Conservation (phyloP, 2,329 filamentous ascomycete genomes). For the Biscogniauxia marginata region DNA sequence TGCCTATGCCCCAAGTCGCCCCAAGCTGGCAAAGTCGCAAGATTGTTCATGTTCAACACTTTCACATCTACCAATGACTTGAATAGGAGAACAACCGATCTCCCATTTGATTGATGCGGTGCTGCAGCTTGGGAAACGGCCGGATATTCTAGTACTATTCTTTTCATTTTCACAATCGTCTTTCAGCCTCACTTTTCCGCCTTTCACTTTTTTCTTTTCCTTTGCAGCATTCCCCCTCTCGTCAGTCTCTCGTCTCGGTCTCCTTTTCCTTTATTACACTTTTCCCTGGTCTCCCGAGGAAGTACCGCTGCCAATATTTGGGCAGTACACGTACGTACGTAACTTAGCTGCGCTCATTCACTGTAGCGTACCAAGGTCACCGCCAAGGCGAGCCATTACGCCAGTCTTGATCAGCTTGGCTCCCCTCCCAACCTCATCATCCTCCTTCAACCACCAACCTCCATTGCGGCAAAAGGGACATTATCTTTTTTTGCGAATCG, state of each 20-base stretch:
- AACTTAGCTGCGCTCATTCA: background rate
- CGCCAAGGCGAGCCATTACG: conserved; percentile 2
- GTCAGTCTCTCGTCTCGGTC: too few species aligned
- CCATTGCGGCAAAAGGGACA: background rate
- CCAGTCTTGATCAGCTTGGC: conserved; percentile 1
- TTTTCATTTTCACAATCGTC: background rate
- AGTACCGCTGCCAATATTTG: background rate
- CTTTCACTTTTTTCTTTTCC: too few species aligned
- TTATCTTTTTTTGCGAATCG: background rate
- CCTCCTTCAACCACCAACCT: background rate
- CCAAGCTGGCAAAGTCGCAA: background rate
- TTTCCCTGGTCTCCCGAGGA: background rate
- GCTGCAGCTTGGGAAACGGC: background rate
- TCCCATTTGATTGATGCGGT: too few species aligned
- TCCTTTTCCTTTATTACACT: background rate
- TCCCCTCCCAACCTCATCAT: conserved; percentile 8
- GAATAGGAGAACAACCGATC: background rate
- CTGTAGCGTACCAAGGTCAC: background rate
- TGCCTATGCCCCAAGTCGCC: background rate
- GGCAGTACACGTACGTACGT: background rate
- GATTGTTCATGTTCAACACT: background rate
- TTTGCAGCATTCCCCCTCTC: too few species aligned
- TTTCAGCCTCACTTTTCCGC: background rate
- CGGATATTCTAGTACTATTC: background rate
- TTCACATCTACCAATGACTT: background rate